Percentiles rank a stretch among this genome's conserved stretches.
Conservation (phyloP, 106 monocot genomes). For the Dioscorea dumetorum region DNA sequence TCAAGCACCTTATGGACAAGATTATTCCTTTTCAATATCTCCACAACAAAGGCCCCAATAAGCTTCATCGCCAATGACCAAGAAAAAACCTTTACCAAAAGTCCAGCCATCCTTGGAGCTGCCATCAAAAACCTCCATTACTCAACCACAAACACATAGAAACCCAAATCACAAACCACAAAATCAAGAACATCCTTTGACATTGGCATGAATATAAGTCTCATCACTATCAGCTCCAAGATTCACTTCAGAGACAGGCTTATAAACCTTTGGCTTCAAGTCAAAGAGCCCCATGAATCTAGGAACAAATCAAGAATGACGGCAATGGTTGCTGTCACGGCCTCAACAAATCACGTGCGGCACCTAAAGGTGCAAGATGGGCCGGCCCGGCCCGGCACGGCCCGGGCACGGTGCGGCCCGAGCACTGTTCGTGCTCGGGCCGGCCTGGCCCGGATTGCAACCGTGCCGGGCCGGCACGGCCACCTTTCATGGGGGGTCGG, state of each 20-base stretch:
- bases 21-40: constrained; percentile 64
- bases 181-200: constrained; percentile 53
- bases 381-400: no score
- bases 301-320: no score
- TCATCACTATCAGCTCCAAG: constrained; percentile 65
- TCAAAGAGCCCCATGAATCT: constrained; percentile 58
- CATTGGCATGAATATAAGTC: constrained; percentile 53
- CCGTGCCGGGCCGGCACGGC: no score
- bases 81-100: constrained; percentile 76
- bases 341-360: no score
- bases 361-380: no score
- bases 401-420: no score
- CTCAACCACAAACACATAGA: background rate
- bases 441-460: no score
- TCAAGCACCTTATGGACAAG: constrained; percentile 62
- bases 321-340: no score
- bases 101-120: constrained; percentile 84
- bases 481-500: no score
- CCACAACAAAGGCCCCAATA: constrained; percentile 40
- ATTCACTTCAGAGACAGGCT: constrained; percentile 51
- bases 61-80: constrained; percentile 75
- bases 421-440: no score
- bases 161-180: background rate
- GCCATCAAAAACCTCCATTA: background rate
- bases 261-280: constrained; percentile 58